Percentiles rank a stretch among this genome's conserved stretches.
Evolutionary conservation across 2,329 filamentous ascomycete genomes (phyloP).

Genomic region (Fusarium anguioides): DNA sequence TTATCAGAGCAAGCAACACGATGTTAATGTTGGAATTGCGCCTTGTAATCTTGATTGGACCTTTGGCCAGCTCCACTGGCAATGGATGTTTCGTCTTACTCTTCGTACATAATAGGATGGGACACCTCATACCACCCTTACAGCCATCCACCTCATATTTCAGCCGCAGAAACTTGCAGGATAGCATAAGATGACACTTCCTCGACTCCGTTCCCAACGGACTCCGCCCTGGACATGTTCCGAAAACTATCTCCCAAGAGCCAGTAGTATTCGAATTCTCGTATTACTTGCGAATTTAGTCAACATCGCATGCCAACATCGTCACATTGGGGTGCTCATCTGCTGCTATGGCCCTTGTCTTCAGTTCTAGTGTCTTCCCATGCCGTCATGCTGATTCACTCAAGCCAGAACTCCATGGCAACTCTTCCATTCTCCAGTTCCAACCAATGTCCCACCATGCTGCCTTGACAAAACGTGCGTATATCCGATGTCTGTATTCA

Average conservation of each 20-base stretch:
- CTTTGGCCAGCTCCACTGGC: slow-evolving; percentile 4
- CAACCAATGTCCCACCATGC: not conserved
- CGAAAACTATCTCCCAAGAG: not conserved
- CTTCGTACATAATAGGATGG: not conserved
- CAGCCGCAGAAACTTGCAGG: slow-evolving; percentile 1
- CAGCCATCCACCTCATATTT: slow-evolving; percentile 4
- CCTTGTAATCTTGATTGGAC: slow-evolving; percentile 6
- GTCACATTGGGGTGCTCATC: not conserved
- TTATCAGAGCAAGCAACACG: not conserved
- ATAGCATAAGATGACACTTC: slow-evolving; percentile 6
- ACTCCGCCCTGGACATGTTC: not conserved
- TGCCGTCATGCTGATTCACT: not conserved
- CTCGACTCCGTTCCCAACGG: slow-evolving; percentile 1
- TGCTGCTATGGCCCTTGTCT: not conserved
- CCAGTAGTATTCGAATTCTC: not conserved
- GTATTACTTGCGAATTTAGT: not conserved
- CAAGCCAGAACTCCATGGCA: not conserved
- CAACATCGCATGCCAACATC: not conserved
- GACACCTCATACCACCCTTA: not conserved
- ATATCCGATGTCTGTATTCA: not conserved
- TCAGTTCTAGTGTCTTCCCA: not conserved
- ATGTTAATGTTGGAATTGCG: not conserved
- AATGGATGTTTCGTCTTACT: slow-evolving; percentile 10
- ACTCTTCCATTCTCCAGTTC: not conserved
- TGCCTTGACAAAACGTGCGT: not conserved